Evolutionary conservation across 1,284 basidiomycete species (phyloP).

Genomic region (Ganoderma lingzhi): DNA sequence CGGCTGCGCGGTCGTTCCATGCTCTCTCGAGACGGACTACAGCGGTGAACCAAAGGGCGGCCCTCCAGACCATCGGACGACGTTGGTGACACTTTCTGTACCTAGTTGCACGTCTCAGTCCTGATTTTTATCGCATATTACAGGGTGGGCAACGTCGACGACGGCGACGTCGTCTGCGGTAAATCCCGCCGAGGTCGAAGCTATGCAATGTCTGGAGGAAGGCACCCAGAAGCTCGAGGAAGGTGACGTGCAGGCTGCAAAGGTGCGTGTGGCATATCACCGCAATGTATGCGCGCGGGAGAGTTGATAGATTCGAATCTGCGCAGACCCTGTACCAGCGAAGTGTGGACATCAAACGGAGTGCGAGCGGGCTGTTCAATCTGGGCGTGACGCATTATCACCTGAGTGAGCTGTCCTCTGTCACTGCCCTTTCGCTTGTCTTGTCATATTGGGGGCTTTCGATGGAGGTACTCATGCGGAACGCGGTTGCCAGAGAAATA

Average conservation of each 20-base stretch:
- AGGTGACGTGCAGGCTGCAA: slow-evolving; percentile 87
- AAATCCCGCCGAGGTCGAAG: slow-evolving; percentile 88
- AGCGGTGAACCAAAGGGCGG: neutral
- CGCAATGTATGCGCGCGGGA: neutral
- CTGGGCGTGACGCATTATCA: slow-evolving; percentile 91
- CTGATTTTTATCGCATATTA: neutral
- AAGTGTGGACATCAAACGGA: slow-evolving; percentile 84
- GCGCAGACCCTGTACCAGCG: slow-evolving; percentile 70
- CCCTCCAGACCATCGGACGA: neutral
- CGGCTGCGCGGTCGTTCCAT: neutral
- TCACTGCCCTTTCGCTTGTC: neutral
- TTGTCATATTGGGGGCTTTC: neutral
- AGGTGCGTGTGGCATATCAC: slow-evolving; percentile 42
- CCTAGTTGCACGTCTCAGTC: neutral
- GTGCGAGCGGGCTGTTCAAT: slow-evolving; percentile 87
- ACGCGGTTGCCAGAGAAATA: slow-evolving; percentile 73
- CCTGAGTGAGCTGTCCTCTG: slow-evolving; percentile 62
- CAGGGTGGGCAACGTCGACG: slow-evolving; percentile 87
- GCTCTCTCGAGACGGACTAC: neutral
- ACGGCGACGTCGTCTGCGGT: slow-evolving; percentile 81
- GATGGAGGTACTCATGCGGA: slow-evolving; percentile 19
- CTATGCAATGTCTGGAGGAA: slow-evolving; percentile 83
- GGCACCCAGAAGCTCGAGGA: slow-evolving; percentile 91
- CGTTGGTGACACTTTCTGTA: neutral
- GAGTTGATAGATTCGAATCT: neutral